phyloP scores from a whole-genome alignment of 2,329 filamentous ascomycete species.

The Microascus cirrosus region DNA sequence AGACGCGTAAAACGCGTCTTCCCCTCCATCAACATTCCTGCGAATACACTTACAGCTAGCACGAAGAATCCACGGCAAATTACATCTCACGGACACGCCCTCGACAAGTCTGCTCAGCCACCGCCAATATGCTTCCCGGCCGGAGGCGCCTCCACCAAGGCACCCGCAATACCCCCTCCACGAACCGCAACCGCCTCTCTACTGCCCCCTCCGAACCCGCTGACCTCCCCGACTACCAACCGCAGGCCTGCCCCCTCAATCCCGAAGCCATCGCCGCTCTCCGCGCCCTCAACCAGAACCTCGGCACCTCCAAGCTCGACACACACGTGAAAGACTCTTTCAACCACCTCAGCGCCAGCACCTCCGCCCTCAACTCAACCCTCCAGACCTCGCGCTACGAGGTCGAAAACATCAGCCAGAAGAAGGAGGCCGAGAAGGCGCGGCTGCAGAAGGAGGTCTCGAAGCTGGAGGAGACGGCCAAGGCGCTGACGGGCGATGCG shows the following conservation, averaged over 20 bases:
- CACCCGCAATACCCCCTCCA: not conserved
- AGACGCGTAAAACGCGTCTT: too few relatives aligned
- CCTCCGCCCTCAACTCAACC: not conserved
- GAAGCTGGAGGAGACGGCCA: not conserved
- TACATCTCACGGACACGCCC: not conserved
- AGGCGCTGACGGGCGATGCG: constrained; percentile 26
- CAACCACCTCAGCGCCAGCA: not conserved
- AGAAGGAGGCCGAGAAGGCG: constrained; percentile 2
- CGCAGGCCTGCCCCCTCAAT: not conserved
- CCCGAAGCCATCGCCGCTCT: not conserved
- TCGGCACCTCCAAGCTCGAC: constrained; percentile 3
- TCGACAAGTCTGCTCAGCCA: not conserved
- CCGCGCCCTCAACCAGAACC: constrained; percentile 1
- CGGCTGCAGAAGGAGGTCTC: not conserved
- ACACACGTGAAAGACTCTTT: constrained; percentile 3
- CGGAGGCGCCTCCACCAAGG: constrained; percentile 1
- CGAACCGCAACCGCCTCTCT: not conserved
- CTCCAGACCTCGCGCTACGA: not conserved
- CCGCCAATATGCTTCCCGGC: not conserved
- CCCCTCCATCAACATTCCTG: too few relatives aligned
- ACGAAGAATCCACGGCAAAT: too few relatives aligned
- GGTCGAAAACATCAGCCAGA: not conserved
- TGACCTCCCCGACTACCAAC: constrained; percentile 1
- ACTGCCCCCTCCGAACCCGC: not conserved
- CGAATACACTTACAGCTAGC: too few relatives aligned